These are phyloP conservation scores for Collybia sp. DNA, from an alignment of 768 basidiomycete genomes.

Conservation along the genomic window DNA sequence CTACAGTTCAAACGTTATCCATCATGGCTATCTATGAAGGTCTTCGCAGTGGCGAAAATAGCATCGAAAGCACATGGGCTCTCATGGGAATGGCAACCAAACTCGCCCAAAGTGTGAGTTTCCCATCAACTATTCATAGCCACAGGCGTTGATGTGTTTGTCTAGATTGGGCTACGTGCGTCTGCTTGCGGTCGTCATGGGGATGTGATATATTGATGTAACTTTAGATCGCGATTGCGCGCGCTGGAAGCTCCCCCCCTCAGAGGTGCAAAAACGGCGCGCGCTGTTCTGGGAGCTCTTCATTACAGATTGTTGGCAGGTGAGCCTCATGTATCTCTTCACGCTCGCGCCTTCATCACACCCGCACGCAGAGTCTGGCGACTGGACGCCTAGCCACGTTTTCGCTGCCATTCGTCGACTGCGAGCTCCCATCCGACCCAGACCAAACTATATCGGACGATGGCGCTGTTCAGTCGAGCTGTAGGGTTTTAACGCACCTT, in stretches of 20 bases:
- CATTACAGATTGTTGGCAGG: slow-evolving; percentile 75
- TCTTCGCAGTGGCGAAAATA: slow-evolving; percentile 60
- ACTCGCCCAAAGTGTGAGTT: slow-evolving; percentile 62
- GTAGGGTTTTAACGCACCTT: slow-evolving; percentile 31
- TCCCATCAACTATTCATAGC: slow-evolving; percentile 4
- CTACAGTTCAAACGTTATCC: slow-evolving; percentile 62
- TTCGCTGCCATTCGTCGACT: slow-evolving; percentile 68
- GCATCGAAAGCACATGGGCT: slow-evolving; percentile 66
- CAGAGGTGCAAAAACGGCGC: slow-evolving; percentile 67
- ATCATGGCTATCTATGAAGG: slow-evolving; percentile 73
- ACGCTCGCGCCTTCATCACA: slow-evolving; percentile 1
- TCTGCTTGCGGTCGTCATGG: slow-evolving; percentile 10
- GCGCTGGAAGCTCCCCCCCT: slow-evolving; percentile 55
- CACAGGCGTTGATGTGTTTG: slow-evolving; percentile 4
- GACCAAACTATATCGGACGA: slow-evolving; percentile 56
- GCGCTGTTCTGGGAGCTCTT: slow-evolving; percentile 73
- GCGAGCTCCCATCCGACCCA: slow-evolving; percentile 59
- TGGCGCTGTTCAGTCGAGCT: slow-evolving; percentile 52
- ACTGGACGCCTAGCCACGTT: slow-evolving; percentile 68
- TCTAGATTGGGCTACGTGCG: slow-evolving; percentile 66
- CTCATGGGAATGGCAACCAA: slow-evolving; percentile 63
- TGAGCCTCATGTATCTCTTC: slow-evolving; percentile 16
- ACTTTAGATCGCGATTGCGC: slow-evolving; percentile 64
- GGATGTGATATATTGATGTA: slow-evolving; percentile 1
- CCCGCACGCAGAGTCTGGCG: slow-evolving; percentile 50